phyloP scores from a whole-genome alignment of 2,329 filamentous ascomycete species.

The Trichophyton mentagrophytes region DNA sequence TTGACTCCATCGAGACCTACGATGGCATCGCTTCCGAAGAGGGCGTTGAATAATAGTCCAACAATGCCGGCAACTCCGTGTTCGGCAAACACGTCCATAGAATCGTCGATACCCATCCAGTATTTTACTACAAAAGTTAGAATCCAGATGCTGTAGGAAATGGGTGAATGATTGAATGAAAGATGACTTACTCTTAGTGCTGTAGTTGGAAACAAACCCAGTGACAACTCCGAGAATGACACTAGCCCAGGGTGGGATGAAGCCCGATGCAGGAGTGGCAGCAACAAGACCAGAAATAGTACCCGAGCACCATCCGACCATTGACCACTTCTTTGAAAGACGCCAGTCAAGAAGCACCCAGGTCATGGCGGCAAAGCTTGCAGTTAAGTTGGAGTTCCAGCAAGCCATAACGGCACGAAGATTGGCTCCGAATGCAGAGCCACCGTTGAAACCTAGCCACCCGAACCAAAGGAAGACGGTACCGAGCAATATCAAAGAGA shows the following conservation, averaged over 20 bases:
- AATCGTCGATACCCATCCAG: conserved; percentile 70
- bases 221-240: conserved; percentile 49
- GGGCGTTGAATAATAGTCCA: conserved; percentile 64
- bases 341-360: conserved; percentile 96
- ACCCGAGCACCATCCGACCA: conserved; percentile 86
- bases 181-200: conserved; percentile 62
- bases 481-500: conserved; percentile 89
- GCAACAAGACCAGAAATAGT: conserved; percentile 77
- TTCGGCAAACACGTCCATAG: conserved; percentile 82
- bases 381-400: conserved; percentile 94
- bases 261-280: conserved; percentile 73
- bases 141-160: conserved; percentile 8
- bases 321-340: conserved; percentile 85
- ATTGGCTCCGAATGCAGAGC: conserved; percentile 86
- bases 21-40: conserved; percentile 65
- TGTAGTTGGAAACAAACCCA: conserved; percentile 65
- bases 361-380: conserved; percentile 79
- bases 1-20: conserved; percentile 58
- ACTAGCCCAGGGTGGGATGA: conserved; percentile 55
- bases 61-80: conserved; percentile 74
- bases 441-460: conserved; percentile 98
- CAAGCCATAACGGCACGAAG: conserved; percentile 88
- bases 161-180: neutral
- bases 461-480: conserved; percentile 96
- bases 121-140: conserved; percentile 44